Percentiles rank a stretch among this genome's conserved stretches.
Evolutionary conservation across 352 stramenopile species (phyloP).

Genomic region (Phytopythium cucurbitacearum): DNA sequence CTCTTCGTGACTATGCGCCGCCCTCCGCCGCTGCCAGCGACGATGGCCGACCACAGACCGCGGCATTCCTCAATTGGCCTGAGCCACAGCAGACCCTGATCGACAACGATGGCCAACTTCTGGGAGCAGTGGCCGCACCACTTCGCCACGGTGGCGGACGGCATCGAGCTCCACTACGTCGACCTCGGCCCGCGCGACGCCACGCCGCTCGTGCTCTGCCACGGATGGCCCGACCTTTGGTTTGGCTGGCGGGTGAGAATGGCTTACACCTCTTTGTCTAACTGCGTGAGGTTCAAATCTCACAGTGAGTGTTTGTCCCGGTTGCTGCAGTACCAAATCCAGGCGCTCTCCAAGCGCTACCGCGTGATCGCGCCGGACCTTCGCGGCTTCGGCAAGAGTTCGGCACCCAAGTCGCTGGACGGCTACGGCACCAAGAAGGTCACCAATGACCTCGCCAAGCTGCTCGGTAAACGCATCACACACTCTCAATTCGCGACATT

Average conservation of each 20-base stretch:
- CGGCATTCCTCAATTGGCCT: too few relatives aligned
- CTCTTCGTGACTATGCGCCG: too few relatives aligned
- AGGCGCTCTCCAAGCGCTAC: constrained; percentile 37
- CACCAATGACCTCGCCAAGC: constrained; percentile 37
- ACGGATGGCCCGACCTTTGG: constrained; percentile 76
- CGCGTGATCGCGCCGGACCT: constrained; percentile 63
- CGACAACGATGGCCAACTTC: not conserved
- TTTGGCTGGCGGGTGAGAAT: constrained; percentile 47
- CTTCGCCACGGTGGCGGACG: constrained; percentile 22
- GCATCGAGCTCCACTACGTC: constrained; percentile 50
- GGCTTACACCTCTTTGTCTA: constrained; percentile 3
- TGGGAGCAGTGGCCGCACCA: constrained; percentile 19
- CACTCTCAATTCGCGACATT: not conserved
- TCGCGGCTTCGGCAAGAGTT: constrained; percentile 59
- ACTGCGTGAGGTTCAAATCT: not conserved
- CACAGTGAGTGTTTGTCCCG: constrained; percentile 5
- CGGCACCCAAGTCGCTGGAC: constrained; percentile 31
- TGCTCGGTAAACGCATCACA: constrained; percentile 27
- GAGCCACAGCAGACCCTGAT: too few relatives aligned
- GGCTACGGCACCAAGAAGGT: constrained; percentile 57
- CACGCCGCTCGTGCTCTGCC: constrained; percentile 57
- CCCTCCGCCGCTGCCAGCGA: too few relatives aligned
- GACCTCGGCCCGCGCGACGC: constrained; percentile 45
- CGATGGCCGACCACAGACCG: too few relatives aligned
- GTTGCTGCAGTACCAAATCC: constrained; percentile 46